Conservation (phyloP, 2,329 filamentous ascomycete species). For the Macrophomina pseudophaseolina region DNA sequence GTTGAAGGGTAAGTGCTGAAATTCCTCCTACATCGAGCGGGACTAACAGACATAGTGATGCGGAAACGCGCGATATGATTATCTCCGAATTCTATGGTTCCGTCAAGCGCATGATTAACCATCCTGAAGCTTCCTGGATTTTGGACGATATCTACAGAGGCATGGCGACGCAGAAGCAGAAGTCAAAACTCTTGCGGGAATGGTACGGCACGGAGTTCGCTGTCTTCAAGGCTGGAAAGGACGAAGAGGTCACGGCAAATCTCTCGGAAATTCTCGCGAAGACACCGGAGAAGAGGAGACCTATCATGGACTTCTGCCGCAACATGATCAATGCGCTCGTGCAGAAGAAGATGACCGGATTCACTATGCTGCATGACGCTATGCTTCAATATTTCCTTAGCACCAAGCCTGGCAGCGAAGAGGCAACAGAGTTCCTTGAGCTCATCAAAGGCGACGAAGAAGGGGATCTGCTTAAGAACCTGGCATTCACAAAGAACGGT, state of each 20-base stretch:
- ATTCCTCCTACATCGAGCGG: neutral
- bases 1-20: conserved; percentile 67
- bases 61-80: conserved; percentile 84
- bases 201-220: conserved; percentile 97
- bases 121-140: conserved; percentile 96
- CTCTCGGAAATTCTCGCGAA: conserved; percentile 75
- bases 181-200: conserved; percentile 81
- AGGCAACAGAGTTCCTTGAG: conserved; percentile 86
- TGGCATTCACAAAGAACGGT: conserved; percentile 93
- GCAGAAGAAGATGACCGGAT: conserved; percentile 95
- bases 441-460: conserved; percentile 80
- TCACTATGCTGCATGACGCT: conserved; percentile 97
- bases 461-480: conserved; percentile 88
- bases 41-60: conserved; percentile 59
- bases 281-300: conserved; percentile 81
- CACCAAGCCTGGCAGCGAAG: conserved; percentile 75
- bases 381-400: conserved; percentile 97
- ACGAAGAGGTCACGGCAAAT: conserved; percentile 65
- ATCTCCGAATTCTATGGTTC: conserved; percentile 95
- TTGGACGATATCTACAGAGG: conserved; percentile 94
- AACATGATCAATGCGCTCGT: conserved; percentile 90
- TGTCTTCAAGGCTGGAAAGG: conserved; percentile 67
- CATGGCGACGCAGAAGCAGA: conserved; percentile 84
- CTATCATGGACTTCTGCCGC: conserved; percentile 83
- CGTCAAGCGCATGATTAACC: conserved; percentile 91